Percentiles rank a stretch among this genome's conserved stretches.
Evolutionary conservation across 495 filamentous ascomycete species (phyloP).

Genomic region (Aspergillus haitiensis): DNA sequence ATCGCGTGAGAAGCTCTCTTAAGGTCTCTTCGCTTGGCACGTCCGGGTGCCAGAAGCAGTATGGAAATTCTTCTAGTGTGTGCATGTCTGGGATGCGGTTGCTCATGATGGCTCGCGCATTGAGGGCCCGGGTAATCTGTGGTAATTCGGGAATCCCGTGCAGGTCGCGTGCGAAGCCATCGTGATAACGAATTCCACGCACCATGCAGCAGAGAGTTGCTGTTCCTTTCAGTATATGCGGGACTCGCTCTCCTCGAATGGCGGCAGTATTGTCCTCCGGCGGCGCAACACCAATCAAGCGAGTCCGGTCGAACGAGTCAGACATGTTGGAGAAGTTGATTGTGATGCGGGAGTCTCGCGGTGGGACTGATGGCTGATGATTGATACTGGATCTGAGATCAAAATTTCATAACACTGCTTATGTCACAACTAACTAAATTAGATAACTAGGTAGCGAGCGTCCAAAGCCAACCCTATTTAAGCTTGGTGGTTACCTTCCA

Average conservation of each 20-base stretch:
- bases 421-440: too few species aligned
- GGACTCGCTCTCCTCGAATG: constrained; percentile 1
- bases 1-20: constrained; percentile 17
- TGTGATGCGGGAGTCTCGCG: background rate
- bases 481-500: too few species aligned
- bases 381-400: too few species aligned
- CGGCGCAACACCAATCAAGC: background rate
- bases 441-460: too few species aligned
- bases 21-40: constrained; percentile 36
- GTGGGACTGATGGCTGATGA: background rate
- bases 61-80: constrained; percentile 31
- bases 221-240: constrained; percentile 11
- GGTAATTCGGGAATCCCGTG: constrained; percentile 5
- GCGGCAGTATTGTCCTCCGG: constrained; percentile 4
- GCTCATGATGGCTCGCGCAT: constrained; percentile 19
- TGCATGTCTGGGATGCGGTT: constrained; percentile 12
- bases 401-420: too few species aligned
- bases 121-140: constrained; percentile 13
- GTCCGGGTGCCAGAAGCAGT: constrained; percentile 48
- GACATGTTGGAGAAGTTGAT: background rate
- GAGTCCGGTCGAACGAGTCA: background rate
- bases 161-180: constrained; percentile 17
- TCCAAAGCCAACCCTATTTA: too few species aligned
- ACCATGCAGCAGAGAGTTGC: constrained; percentile 23
- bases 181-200: constrained; percentile 26